Percentiles rank a stretch among this genome's conserved stretches.
Conservation (phyloP, 2,329 filamentous ascomycete genomes). For the Aureobasidium subglaciale region DNA sequence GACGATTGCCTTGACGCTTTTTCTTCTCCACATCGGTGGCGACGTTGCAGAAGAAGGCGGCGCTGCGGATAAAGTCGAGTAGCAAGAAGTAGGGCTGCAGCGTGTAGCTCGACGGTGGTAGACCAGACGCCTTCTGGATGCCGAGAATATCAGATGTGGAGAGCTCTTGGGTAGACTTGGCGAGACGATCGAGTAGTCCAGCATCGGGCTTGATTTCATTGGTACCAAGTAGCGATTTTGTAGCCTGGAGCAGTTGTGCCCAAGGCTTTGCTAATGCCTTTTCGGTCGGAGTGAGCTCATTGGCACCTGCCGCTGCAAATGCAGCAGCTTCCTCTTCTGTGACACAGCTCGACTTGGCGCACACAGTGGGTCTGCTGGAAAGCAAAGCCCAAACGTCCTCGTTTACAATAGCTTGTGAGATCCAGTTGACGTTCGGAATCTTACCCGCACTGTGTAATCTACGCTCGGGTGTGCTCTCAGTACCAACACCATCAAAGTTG, state of each 20-base stretch:
- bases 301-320: not conserved
- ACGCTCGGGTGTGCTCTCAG: conserved; percentile 13
- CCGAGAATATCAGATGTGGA: not conserved
- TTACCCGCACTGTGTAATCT: conserved; percentile 19
- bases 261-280: conserved; percentile 2
- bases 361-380: conserved; percentile 11
- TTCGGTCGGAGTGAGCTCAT: conserved; percentile 9
- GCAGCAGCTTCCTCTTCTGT: conserved; percentile 16
- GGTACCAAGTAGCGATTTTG: conserved; percentile 4
- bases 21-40: conserved; percentile 17
- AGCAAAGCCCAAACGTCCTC: conserved; percentile 16
- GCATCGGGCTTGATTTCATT: conserved; percentile 1
- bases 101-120: conserved; percentile 3
- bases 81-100: conserved; percentile 20
- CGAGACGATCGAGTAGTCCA: not conserved
- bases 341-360: conserved; percentile 6
- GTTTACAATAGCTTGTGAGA: conserved; percentile 18
- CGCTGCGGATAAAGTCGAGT: conserved; percentile 24
- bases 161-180: not conserved
- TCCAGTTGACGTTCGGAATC: conserved; percentile 19
- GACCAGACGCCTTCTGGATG: conserved; percentile 15
- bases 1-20: not conserved
- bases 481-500: conserved; percentile 21
- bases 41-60: conserved; percentile 20
- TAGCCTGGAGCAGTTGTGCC: conserved; percentile 3